A percentile compares a stretch with the other conserved stretches of the same genome.
phyloP scores from a whole-genome alignment of 768 basidiomycete species.

The Russula sp. region DNA sequence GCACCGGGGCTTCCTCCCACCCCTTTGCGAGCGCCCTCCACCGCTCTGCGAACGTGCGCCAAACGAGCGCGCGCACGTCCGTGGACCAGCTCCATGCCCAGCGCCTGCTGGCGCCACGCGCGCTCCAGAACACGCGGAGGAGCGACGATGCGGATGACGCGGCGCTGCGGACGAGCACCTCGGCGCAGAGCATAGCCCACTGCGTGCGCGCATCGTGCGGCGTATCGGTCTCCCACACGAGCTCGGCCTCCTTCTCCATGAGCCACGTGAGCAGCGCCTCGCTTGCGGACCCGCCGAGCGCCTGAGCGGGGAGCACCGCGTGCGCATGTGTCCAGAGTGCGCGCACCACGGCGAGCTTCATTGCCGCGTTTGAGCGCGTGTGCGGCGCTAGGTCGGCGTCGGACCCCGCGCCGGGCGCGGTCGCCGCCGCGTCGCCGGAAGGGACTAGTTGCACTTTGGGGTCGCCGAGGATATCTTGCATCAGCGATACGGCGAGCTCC shows the following conservation, averaged over 20 bases:
- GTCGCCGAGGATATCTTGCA: slow-evolving; percentile 19
- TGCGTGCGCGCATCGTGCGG: slow-evolving; percentile 42
- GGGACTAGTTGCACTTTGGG: slow-evolving; percentile 20
- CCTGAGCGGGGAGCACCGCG: slow-evolving; percentile 36
- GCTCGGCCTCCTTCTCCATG: slow-evolving; percentile 41
- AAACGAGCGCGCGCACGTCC: slow-evolving; percentile 46
- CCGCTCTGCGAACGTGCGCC: slow-evolving; percentile 49
- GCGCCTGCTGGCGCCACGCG: slow-evolving; percentile 24
- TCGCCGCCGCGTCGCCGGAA: background rate
- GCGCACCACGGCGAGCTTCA: slow-evolving; percentile 54
- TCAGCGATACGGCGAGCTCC: slow-evolving; percentile 11
- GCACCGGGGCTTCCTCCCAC: slow-evolving; percentile 50
- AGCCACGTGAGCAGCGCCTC: slow-evolving; percentile 43
- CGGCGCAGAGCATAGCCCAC: slow-evolving; percentile 59
- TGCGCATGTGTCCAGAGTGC: slow-evolving; percentile 52
- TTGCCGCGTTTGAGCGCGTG: slow-evolving; percentile 36
- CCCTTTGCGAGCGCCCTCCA: slow-evolving; percentile 44
- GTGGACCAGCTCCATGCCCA: slow-evolving; percentile 34
- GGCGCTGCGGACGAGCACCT: slow-evolving; percentile 42
- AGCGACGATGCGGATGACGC: slow-evolving; percentile 27
- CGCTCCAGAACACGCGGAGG: slow-evolving; percentile 38
- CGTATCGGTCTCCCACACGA: slow-evolving; percentile 40
- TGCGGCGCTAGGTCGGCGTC: slow-evolving; percentile 22
- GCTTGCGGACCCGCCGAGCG: slow-evolving; percentile 41
- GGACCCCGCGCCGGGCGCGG: background rate